phyloP scores from a whole-genome alignment of 768 basidiomycete genomes.

The Udeniomyces megalosporus region DNA sequence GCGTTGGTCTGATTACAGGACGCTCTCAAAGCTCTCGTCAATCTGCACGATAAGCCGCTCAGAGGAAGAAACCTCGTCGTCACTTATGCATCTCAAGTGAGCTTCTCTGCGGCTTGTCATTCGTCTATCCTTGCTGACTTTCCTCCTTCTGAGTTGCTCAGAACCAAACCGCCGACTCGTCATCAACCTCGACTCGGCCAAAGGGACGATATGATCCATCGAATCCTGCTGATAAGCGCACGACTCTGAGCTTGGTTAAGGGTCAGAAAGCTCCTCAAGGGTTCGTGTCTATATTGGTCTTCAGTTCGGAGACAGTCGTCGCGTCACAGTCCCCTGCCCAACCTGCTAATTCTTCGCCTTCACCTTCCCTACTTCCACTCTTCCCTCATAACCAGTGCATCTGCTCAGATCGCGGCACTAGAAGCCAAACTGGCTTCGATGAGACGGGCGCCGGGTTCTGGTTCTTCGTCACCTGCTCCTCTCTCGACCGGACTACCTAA shows the following conservation, averaged over 20 bases:
- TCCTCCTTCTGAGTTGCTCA: not conserved
- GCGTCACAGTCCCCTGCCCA: too few species aligned
- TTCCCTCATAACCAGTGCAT: slow-evolving; percentile 52
- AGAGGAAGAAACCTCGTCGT: slow-evolving; percentile 78
- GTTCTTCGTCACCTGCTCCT: too few species aligned
- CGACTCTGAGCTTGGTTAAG: slow-evolving; percentile 76
- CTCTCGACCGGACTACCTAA: too few species aligned
- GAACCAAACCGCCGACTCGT: not conserved
- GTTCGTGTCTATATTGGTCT: slow-evolving; percentile 36
- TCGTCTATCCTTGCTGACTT: not conserved
- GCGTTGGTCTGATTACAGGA: slow-evolving; percentile 40
- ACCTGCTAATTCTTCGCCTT: not conserved
- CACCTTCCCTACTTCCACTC: not conserved
- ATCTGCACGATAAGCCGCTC: slow-evolving; percentile 60
- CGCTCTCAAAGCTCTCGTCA: slow-evolving; percentile 55
- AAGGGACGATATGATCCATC: not conserved
- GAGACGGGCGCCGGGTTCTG: slow-evolving; percentile 28
- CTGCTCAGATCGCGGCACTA: slow-evolving; percentile 81
- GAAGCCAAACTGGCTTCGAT: slow-evolving; percentile 86
- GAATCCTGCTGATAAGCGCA: slow-evolving; percentile 37
- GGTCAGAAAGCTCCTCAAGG: slow-evolving; percentile 39
- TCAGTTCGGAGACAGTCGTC: too few species aligned
- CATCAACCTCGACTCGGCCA: not conserved
- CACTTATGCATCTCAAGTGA: slow-evolving; percentile 75
- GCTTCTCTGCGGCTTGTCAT: not conserved